A percentile compares a stretch with the other conserved stretches of the same genome.
Conservation (phyloP, 2,329 filamentous ascomycete species). For the Myriosclerotinia scirpicola region DNA sequence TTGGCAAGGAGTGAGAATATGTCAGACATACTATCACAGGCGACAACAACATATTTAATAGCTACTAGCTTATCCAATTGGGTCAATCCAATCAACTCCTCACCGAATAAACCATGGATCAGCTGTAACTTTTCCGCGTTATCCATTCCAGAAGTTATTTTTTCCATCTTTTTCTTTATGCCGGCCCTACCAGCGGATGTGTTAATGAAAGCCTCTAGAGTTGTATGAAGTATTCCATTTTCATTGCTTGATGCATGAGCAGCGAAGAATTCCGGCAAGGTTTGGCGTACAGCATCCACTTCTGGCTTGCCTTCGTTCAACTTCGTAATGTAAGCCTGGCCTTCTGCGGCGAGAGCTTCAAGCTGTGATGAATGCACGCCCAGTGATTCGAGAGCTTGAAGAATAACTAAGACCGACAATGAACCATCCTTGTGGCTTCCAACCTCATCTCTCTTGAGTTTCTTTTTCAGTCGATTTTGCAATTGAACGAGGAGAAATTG, state of each 20-base stretch:
- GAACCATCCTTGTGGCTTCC: slow-evolving; percentile 23
- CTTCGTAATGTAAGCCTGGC: slow-evolving; percentile 23
- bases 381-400: slow-evolving; percentile 34
- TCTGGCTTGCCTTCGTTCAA: slow-evolving; percentile 24
- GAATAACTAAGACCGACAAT: slow-evolving; percentile 29
- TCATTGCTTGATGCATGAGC: slow-evolving; percentile 23
- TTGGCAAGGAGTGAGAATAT: neutral
- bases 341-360: slow-evolving; percentile 25
- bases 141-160: slow-evolving; percentile 24
- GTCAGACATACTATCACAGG: slow-evolving; percentile 34
- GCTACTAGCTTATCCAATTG: slow-evolving; percentile 36
- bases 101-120: slow-evolving; percentile 30
- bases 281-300: slow-evolving; percentile 24
- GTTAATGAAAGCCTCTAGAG: slow-evolving; percentile 28
- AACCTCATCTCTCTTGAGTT: slow-evolving; percentile 24
- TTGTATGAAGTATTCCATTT: neutral
- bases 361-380: slow-evolving; percentile 28
- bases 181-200: slow-evolving; percentile 30
- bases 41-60: slow-evolving; percentile 32
- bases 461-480: slow-evolving; percentile 28
- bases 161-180: slow-evolving; percentile 29
- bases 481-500: slow-evolving; percentile 31
- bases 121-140: slow-evolving; percentile 34
- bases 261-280: slow-evolving; percentile 33
- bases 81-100: slow-evolving; percentile 15